phyloP scores from a whole-genome alignment of 192 early-diverging fungal species.

The Rhizoclosmatium globosum region DNA sequence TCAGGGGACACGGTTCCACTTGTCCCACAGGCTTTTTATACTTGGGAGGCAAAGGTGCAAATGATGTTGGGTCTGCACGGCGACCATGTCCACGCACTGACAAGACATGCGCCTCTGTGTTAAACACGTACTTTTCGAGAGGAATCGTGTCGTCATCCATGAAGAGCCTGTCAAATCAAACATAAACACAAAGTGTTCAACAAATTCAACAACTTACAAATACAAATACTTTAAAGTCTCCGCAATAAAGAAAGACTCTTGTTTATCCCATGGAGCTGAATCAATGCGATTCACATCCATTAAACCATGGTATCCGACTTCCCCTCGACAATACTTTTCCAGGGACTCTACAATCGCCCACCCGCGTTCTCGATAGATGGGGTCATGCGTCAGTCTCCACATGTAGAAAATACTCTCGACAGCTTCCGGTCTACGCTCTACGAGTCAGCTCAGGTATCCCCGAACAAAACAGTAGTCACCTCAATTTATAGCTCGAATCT shows the following conservation, averaged over 20 bases:
- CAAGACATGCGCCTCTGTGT: conserved; percentile 86
- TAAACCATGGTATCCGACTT: conserved; percentile 27
- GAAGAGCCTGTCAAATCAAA: conserved; percentile 30
- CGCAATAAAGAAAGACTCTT: conserved; percentile 82
- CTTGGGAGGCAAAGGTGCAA: conserved; percentile 1
- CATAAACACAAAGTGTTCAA: background rate
- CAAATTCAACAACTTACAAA: conserved; percentile 74
- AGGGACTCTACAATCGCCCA: conserved; percentile 40
- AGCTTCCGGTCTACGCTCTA: conserved; percentile 41
- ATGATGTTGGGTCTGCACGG: background rate
- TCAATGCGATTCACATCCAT: conserved; percentile 17
- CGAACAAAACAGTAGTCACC: background rate
- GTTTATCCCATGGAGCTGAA: conserved; percentile 31
- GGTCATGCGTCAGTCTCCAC: conserved; percentile 60
- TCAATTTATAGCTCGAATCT: background rate
- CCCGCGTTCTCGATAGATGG: conserved; percentile 55
- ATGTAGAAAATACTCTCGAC: conserved; percentile 64
- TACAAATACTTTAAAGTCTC: conserved; percentile 97
- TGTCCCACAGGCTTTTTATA: conserved; percentile 3
- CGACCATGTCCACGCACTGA: conserved; percentile 30
- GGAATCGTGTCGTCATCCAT: conserved; percentile 35
- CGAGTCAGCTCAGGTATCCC: background rate
- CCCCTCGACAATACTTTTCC: conserved; percentile 9
- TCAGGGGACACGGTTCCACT: conserved; percentile 2
- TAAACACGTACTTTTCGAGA: conserved; percentile 59